Evolutionary conservation across 2,329 filamentous ascomycete genomes (phyloP).

Genomic region (Diaporthe velutina): DNA sequence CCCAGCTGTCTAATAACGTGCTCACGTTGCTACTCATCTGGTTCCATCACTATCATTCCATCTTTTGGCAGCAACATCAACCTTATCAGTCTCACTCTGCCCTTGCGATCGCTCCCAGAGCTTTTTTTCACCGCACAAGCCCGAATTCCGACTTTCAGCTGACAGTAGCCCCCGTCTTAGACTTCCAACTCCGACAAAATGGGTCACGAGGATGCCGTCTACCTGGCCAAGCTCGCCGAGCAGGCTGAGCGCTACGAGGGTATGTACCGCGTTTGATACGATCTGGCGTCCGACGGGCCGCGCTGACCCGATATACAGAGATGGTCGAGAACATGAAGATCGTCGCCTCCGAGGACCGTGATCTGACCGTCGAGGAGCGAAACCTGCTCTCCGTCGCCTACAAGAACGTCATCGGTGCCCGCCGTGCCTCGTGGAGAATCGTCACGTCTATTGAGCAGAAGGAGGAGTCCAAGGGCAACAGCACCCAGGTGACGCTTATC

Average conservation of each 20-base stretch:
- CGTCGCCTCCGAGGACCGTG: conserved; percentile 88
- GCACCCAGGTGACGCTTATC: conserved; percentile 89
- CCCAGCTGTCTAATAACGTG: conserved; percentile 40
- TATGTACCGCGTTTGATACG: conserved; percentile 60
- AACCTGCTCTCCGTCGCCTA: conserved; percentile 98
- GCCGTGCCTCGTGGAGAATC: conserved; percentile 98
- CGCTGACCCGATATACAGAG: conserved; percentile 67
- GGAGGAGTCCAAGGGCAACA: conserved; percentile 99
- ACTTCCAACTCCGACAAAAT: conserved; percentile 73
- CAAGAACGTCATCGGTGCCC: conserved; percentile 98
- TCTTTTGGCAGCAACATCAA: conserved; percentile 41
- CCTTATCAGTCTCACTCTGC: conserved; percentile 33
- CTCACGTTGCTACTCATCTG: conserved; percentile 40
- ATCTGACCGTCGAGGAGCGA: conserved; percentile 92
- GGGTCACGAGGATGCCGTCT: conserved; percentile 99
- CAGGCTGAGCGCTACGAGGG: conserved; percentile 99
- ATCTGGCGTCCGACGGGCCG: conserved; percentile 38
- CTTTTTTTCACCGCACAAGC: conserved; percentile 28
- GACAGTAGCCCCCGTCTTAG: conserved; percentile 41
- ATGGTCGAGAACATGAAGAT: conserved; percentile 99
- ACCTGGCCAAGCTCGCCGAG: conserved; percentile 99
- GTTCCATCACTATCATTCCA: conserved; percentile 42
- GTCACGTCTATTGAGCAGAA: conserved; percentile 99
- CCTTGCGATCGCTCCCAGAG: conserved; percentile 38
- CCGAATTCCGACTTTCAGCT: conserved; percentile 41